Base-by-base conservation (phyloP, 768 basidiomycete genomes). In the Podaxis pistillaris region DNA sequence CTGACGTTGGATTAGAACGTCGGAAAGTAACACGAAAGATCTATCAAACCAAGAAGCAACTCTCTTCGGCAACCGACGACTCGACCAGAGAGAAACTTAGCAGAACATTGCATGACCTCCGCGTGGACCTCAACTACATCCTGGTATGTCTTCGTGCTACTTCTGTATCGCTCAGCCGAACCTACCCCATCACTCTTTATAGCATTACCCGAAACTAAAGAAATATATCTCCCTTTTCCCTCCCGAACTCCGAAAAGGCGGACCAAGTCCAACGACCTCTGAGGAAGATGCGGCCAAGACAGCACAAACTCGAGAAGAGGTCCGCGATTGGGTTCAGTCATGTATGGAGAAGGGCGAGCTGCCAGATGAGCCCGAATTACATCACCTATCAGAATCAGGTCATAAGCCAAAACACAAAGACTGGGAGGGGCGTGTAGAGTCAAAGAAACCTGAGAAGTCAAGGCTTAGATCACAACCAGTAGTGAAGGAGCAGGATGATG, bases 181-280 rank as follows among this genome's bases (percentile, higher is more conserved):
- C 13, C 4, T 24, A 26, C 37, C 17, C 22, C 22, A n/a, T n/a
- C 47, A 52, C 36, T 6, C 3, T 13, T 28, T 1, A 40, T 52
- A 94, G 92, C 85, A 93, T 72, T 94, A 90, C 72, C 93, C 93
- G 4, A 94, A 91, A 73, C 78, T 83, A 11, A 84, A 88, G 70
- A 96, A 93, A 78, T 97, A 98, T 71, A 86, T 97, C 33, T 92
- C 94, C 1, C 81, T 98, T 28, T 96, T 94, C 72, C 93, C 95
- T 4, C 84, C 89, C 0, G 86, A 87, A 68, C 74, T 79, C 7
- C 80, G 86, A 52, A 73, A 79, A 40, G 77, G 74, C 17, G 72
- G 74, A 46, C 54, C 70, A 68, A 56, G 68, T 24, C 60, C 72
- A 2, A 38, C 66, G 28, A 55, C 70, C 1, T 68, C 73, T 15